These are phyloP conservation scores for Lycium ferocissimum DNA, from an alignment of 257 asterid genomes.

Conservation along the genomic window DNA sequence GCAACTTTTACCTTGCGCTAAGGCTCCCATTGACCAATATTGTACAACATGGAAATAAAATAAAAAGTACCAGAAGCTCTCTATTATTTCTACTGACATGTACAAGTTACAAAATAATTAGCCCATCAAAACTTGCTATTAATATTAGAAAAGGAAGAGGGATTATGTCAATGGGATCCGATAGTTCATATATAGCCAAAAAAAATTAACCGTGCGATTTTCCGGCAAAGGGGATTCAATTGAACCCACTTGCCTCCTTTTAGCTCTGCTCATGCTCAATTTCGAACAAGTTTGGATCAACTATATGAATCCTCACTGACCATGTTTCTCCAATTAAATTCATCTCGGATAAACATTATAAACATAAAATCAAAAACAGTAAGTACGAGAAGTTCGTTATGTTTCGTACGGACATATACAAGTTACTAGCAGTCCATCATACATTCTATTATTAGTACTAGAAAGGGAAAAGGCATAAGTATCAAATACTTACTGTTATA, in stretches of 20 bases:
- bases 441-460: background rate
- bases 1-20: background rate
- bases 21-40: background rate
- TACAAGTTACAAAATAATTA: background rate
- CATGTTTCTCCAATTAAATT: background rate
- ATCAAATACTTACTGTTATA: slow-evolving; percentile 59
- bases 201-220: too few relatives aligned
- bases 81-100: background rate
- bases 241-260: background rate
- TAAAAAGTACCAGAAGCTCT: background rate
- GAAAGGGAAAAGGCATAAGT: background rate
- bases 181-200: too few relatives aligned
- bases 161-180: too few relatives aligned
- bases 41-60: background rate
- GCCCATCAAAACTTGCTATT: background rate
- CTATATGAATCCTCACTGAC: background rate
- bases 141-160: background rate
- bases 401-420: background rate
- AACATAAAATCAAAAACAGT: background rate
- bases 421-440: background rate
- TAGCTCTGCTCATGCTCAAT: background rate
- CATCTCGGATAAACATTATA: background rate
- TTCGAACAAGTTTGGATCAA: background rate
- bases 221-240: too few relatives aligned
- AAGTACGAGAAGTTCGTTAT: background rate